A percentile compares a stretch with the other conserved stretches of the same genome.
Evolutionary conservation across 805 yeast species (phyloP).

Genomic region (Saturnispora quitensis): DNA sequence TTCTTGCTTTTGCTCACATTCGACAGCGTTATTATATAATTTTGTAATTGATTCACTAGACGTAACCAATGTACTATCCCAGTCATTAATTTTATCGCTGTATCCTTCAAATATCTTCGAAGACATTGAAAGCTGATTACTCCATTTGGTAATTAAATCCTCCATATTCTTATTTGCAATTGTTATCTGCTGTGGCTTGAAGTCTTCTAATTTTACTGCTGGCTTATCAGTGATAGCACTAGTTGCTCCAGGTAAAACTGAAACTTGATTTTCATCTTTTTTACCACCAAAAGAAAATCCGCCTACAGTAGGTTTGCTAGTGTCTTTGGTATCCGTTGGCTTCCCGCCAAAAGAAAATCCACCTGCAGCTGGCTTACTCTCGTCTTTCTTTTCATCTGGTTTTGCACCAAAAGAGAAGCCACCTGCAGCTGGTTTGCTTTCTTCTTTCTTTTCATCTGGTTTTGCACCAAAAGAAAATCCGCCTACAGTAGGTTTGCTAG

Average conservation of each 20-base stretch:
- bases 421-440: slow-evolving; percentile 7
- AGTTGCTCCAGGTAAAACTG: slow-evolving; percentile 1
- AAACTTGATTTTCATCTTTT: slow-evolving; percentile 9
- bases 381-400: slow-evolving; percentile 12
- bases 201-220: slow-evolving; percentile 38
- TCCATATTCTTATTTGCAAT: slow-evolving; percentile 88
- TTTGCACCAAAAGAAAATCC: slow-evolving; percentile 13
- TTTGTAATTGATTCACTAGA: slow-evolving; percentile 81
- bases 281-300: slow-evolving; percentile 17
- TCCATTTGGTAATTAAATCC: slow-evolving; percentile 89
- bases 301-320: slow-evolving; percentile 7
- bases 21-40: slow-evolving; percentile 64
- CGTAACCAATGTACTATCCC: slow-evolving; percentile 79
- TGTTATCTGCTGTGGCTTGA: slow-evolving; percentile 61
- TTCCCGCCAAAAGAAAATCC: slow-evolving; percentile 6
- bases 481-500: background rate
- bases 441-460: slow-evolving; percentile 7
- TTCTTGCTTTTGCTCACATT: slow-evolving; percentile 77
- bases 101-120: slow-evolving; percentile 67
- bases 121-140: slow-evolving; percentile 68
- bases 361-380: slow-evolving; percentile 8
- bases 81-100: slow-evolving; percentile 62
- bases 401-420: slow-evolving; percentile 16
- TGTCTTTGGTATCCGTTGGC: slow-evolving; percentile 9
- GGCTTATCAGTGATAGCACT: slow-evolving; percentile 11